These are phyloP conservation scores for Tritrichomonas musculus DNA, from an alignment of 208 protist species.

Conservation along the genomic window DNA sequence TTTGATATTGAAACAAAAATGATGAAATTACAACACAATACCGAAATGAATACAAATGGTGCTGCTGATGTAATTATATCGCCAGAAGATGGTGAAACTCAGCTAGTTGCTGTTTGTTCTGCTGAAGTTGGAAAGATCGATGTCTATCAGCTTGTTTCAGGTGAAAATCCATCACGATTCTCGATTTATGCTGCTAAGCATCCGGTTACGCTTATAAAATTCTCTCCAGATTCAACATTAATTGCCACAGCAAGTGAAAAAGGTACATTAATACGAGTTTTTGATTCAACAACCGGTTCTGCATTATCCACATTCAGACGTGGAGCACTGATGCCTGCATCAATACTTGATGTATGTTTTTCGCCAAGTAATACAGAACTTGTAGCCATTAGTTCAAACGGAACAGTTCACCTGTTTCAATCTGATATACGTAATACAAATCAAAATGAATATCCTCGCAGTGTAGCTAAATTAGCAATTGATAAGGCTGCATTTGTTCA, in stretches of 20 bases:
- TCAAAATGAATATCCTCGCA: neutral
- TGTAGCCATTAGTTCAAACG: neutral
- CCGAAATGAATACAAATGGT: neutral
- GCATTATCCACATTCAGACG: neutral
- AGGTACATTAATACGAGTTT: slow-evolving; percentile 4
- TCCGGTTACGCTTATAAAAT: neutral
- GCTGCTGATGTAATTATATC: neutral
- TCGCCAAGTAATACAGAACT: neutral
- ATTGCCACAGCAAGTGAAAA: neutral
- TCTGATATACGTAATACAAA: neutral
- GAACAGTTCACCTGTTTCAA: neutral
- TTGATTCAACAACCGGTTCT: neutral
- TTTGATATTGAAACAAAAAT: neutral
- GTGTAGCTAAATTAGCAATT: neutral
- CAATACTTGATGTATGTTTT: neutral
- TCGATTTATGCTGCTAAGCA: neutral
- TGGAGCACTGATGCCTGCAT: neutral
- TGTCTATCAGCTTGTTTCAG: neutral
- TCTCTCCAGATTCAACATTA: neutral
- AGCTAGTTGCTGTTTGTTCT: neutral
- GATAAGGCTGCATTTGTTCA: neutral
- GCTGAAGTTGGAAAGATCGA: neutral
- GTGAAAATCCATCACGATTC: neutral
- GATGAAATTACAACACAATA: neutral
- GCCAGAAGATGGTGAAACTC: neutral